Conservation (phyloP, 139 green algal genomes). For the Ettlia oleoabundans region DNA sequence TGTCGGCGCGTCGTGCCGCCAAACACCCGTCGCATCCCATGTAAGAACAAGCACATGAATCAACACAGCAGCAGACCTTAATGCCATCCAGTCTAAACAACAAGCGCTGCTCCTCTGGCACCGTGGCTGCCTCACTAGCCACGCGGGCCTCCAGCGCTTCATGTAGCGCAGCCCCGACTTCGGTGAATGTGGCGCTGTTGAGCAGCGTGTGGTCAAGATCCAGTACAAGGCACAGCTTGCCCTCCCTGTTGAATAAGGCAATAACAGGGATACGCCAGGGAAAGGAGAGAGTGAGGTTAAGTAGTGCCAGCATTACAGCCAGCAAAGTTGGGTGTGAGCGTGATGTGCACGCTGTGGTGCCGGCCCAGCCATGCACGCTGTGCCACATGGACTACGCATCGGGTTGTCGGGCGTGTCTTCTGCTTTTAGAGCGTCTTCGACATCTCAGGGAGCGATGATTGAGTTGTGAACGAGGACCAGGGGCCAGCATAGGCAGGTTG, state of each 20-base stretch:
- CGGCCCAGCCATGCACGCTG: too few species aligned
- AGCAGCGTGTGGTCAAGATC: slow-evolving; percentile 98
- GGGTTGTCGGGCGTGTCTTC: too few species aligned
- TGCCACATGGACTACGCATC: too few species aligned
- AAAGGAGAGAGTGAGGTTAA: neutral
- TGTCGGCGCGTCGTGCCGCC: too few species aligned
- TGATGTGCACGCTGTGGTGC: too few species aligned
- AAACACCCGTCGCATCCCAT: neutral
- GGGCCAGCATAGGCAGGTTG: too few species aligned
- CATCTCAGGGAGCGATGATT: too few species aligned
- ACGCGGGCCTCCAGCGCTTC: neutral
- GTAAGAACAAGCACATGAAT: too few species aligned
- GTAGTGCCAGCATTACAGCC: too few species aligned
- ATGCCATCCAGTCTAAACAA: slow-evolving; percentile 80
- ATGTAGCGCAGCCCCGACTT: slow-evolving; percentile 37
- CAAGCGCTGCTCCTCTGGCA: slow-evolving; percentile 20
- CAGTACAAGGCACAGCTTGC: slow-evolving; percentile 79
- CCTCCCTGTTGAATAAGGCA: slow-evolving; percentile 15
- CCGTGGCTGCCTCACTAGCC: neutral
- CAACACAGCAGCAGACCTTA: slow-evolving; percentile 32
- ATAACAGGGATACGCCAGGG: neutral
- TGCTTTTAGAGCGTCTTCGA: too few species aligned
- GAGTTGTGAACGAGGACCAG: too few species aligned
- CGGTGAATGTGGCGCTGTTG: slow-evolving; percentile 70
- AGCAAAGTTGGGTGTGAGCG: too few species aligned